Evolutionary conservation across 2,329 filamentous ascomycete species (phyloP).

Genomic region (Pseudogymnoascus destructans): DNA sequence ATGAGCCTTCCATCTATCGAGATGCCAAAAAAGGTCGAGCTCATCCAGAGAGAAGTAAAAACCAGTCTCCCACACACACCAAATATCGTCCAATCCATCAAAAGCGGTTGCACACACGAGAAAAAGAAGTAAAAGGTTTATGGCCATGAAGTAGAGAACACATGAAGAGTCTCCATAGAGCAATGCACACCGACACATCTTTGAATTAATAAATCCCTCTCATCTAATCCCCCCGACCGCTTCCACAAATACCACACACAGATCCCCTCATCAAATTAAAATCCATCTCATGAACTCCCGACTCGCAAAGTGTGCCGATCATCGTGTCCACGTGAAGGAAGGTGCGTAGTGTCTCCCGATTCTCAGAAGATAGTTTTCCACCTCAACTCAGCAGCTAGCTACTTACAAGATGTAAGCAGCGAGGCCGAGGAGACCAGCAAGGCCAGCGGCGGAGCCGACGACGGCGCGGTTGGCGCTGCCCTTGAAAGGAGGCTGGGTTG

Average conservation of each 20-base stretch:
- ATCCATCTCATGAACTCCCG: neutral
- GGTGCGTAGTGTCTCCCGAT: neutral
- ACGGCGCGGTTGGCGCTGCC: conserved; percentile 44
- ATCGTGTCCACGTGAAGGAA: neutral
- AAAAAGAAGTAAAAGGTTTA: neutral
- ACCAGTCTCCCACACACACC: neutral
- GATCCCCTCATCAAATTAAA: neutral
- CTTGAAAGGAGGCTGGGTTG: conserved; percentile 31
- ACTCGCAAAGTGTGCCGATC: neutral
- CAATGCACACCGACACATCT: neutral
- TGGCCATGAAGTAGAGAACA: neutral
- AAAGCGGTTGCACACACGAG: neutral
- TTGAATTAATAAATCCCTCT: neutral
- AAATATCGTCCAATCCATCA: neutral
- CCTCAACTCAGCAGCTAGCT: neutral
- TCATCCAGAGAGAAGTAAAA: neutral
- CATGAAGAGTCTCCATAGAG: neutral
- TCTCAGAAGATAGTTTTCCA: no score
- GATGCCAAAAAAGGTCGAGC: neutral
- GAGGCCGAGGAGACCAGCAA: conserved; percentile 47
- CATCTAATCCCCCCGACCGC: neutral
- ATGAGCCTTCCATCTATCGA: neutral
- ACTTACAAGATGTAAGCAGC: conserved; percentile 33
- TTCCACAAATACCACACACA: neutral
- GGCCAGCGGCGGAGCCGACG: conserved; percentile 43